Evolutionary conservation across 306 rosid genomes (phyloP).

Genomic region (Lathyrus tuberosus): DNA sequence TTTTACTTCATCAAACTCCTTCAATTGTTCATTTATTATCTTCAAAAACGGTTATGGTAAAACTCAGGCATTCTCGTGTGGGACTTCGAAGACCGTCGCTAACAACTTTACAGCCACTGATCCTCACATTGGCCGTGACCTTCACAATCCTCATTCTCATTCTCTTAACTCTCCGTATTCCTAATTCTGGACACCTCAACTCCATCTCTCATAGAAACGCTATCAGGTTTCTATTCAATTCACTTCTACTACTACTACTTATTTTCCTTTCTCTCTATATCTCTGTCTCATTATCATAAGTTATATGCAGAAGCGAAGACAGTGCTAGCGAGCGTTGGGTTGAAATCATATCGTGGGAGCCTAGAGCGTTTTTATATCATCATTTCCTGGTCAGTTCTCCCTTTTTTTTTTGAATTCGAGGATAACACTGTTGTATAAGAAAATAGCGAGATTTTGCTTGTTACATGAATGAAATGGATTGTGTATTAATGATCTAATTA

Average conservation of each 20-base stretch:
- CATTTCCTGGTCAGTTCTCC: conserved; percentile 70
- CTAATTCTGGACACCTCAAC: conserved; percentile 67
- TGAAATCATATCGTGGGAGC: conserved; percentile 89
- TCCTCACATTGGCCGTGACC: conserved; percentile 53
- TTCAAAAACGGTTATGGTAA: conserved; percentile 48
- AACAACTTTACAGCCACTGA: conserved; percentile 36
- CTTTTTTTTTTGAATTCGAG: too few species aligned
- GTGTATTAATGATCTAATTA: too few species aligned
- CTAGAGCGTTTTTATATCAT: conserved; percentile 86
- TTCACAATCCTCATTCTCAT: conserved; percentile 68
- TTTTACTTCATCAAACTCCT: too few species aligned
- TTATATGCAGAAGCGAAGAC: conserved; percentile 35
- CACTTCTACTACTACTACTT: too few species aligned
- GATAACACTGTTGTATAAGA: too few species aligned
- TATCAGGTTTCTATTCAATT: conserved; percentile 31
- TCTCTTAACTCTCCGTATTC: conserved; percentile 74
- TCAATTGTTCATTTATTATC: background rate
- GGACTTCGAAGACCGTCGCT: conserved; percentile 54
- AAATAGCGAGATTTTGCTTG: too few species aligned
- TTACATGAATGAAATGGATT: too few species aligned
- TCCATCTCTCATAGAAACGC: conserved; percentile 50
- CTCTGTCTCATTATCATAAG: background rate
- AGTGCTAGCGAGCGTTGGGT: conserved; percentile 58
- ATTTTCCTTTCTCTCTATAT: background rate
- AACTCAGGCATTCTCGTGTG: conserved; percentile 51